A percentile compares a stretch with the other conserved stretches of the same genome.
Evolutionary conservation across 2,329 filamentous ascomycete genomes (phyloP).

Genomic region (Ophidiomyces ophidiicola): DNA sequence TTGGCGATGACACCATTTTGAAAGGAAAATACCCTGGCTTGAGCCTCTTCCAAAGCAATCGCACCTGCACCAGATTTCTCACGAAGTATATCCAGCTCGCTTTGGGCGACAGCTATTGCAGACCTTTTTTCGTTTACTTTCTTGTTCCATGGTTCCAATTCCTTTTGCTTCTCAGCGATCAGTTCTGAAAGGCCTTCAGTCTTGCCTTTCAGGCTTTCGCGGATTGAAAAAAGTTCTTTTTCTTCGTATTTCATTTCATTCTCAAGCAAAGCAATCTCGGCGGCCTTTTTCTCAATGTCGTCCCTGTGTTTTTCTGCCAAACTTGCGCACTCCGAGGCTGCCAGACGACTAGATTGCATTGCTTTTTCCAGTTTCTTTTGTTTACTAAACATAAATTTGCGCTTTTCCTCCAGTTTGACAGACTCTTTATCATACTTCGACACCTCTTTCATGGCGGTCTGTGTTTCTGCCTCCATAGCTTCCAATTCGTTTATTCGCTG

Average conservation of each 20-base stretch:
- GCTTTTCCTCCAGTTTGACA: conserved; percentile 96
- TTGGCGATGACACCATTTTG: conserved; percentile 61
- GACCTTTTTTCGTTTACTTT: conserved; percentile 96
- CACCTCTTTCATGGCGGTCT: conserved; percentile 71
- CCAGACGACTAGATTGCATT: conserved; percentile 62
- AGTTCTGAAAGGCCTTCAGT: conserved; percentile 89
- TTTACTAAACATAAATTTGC: conserved; percentile 82
- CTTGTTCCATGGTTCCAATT: conserved; percentile 88
- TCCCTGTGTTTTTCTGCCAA: conserved; percentile 64
- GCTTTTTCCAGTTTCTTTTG: conserved; percentile 90
- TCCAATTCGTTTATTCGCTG: conserved; percentile 75
- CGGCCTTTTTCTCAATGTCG: conserved; percentile 63
- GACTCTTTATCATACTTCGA: conserved; percentile 90
- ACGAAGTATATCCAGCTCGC: conserved; percentile 78
- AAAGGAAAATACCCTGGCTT: conserved; percentile 64
- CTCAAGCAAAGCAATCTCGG: conserved; percentile 67
- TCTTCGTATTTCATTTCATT: conserved; percentile 66
- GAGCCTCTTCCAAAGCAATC: conserved; percentile 68
- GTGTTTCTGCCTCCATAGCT: conserved; percentile 65
- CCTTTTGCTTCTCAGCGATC: conserved; percentile 84
- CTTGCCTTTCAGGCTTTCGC: conserved; percentile 83
- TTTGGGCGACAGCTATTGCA: conserved; percentile 84
- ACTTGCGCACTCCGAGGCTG: conserved; percentile 60
- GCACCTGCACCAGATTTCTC: conserved; percentile 83
- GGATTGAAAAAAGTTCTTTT: conserved; percentile 66